phyloP scores from a whole-genome alignment of 176 grass and related monocot species.

The Thinopyrum elongatum region DNA sequence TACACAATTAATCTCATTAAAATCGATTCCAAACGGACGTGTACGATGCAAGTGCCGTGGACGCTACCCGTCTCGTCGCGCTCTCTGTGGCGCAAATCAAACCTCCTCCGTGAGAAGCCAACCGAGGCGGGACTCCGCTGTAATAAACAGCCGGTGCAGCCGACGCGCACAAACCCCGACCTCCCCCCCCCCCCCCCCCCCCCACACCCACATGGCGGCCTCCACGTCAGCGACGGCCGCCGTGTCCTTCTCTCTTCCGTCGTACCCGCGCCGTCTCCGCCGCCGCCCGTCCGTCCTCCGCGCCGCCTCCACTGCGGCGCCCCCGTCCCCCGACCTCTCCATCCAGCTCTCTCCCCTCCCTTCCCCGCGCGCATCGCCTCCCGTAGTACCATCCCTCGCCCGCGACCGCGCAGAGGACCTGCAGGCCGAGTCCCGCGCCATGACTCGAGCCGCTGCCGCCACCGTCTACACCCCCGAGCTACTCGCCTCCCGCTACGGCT shows the following conservation, averaged over 20 bases:
- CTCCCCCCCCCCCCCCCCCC: not conserved
- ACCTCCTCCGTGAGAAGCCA: not conserved
- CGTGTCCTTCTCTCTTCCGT: conserved; percentile 14
- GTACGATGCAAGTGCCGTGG: conserved; percentile 19
- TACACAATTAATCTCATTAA: no score
- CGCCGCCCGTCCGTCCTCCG: not conserved
- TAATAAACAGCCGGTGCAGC: not conserved
- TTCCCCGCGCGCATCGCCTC: conserved; percentile 13
- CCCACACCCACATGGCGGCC: conserved; percentile 15
- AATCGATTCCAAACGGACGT: no score
- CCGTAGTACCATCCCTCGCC: conserved; percentile 24
- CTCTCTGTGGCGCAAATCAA: conserved; percentile 38
- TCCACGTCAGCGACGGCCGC: conserved; percentile 6
- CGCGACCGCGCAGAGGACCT: conserved; percentile 67
- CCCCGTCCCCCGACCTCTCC: conserved; percentile 41
- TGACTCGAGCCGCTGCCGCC: conserved; percentile 67
- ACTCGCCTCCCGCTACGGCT: conserved; percentile 70
- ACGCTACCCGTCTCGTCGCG: conserved; percentile 23
- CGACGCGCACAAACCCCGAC: not conserved
- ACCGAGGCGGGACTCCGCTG: not conserved
- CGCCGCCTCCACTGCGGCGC: conserved; percentile 58
- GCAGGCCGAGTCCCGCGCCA: conserved; percentile 81
- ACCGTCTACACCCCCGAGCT: conserved; percentile 80
- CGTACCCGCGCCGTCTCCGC: not conserved
- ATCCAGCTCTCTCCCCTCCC: conserved; percentile 42